Evolutionary conservation across 208 protist species (phyloP), one percentile per base, ranked within the genome.

Genomic region (Herpetomonas samuelpessoai): DNA sequence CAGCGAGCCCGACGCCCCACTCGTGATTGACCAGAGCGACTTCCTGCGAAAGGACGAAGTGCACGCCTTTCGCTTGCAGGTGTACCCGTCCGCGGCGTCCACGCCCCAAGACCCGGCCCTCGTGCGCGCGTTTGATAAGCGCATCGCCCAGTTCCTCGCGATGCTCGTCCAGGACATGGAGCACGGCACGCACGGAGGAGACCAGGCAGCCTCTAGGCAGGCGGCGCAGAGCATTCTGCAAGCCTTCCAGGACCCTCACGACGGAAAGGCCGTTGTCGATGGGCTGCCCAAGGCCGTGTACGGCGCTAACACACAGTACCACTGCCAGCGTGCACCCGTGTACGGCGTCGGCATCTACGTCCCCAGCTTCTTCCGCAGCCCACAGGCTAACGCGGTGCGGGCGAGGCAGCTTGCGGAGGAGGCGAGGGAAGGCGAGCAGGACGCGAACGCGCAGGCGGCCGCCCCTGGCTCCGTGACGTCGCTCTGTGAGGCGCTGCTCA

Each of bases 281-380:
- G 57, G 59, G 0, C 46, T 76, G 62, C 74, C 68, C 0, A 56
- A 51, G 10, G 41, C 46, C 6, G 29, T 27, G 7, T 76, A 76
- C 61, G 53, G 74, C 60, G 44, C 54, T 12, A 3, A 60, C 21
- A n/a, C 54, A 22, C 53, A 55, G 26, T 71, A 71, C 25, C 74
- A 80, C 61, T 80, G 74, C 44, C 60, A 68, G 22, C 57, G 39
- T 19, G 74, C 68, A 1, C 68, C 74, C 16, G 55, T 74, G 6
- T 80, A 80, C 52, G 58, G 18, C 45, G 35, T 69, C 12, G 53
- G 38, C 26, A 44, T 71, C 6, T 54, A 50, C 19, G 57, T 74
- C 7, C 67, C 73, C 10, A 2, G 19, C 31, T 75, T 67, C 58
- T 41, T 71, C 50, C 57, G 67, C n/a, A 25, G n/a, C 6, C 22